Percentiles rank a stretch among this genome's conserved stretches.
phyloP scores from a whole-genome alignment of 2,329 filamentous ascomycete species.

The Tolypocladium pustulatum region DNA sequence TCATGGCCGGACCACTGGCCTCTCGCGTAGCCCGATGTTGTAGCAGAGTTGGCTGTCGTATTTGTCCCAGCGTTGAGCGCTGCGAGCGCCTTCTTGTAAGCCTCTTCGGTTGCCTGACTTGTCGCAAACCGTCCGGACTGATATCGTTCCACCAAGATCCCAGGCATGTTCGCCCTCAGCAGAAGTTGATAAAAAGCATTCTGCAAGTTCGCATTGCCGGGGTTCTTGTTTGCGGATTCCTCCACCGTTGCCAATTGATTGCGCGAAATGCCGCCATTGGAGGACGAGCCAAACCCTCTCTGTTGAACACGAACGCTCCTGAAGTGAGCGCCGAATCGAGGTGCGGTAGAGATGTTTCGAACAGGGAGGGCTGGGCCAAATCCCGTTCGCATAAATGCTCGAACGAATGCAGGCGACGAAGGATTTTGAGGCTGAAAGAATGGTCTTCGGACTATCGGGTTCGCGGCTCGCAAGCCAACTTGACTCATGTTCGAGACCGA shows the following conservation, averaged over 20 bases:
- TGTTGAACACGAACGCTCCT: slow-evolving; percentile 6
- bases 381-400: slow-evolving; percentile 13
- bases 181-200: slow-evolving; percentile 91
- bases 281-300: slow-evolving; percentile 30
- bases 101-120: slow-evolving; percentile 65
- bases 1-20: slow-evolving; percentile 20
- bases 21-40: slow-evolving; percentile 10
- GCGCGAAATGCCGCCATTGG: slow-evolving; percentile 38
- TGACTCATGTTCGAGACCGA: slow-evolving; percentile 14
- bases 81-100: slow-evolving; percentile 65
- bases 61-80: slow-evolving; percentile 19
- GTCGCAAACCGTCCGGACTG: slow-evolving; percentile 76
- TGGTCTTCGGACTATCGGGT: slow-evolving; percentile 15
- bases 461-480: slow-evolving; percentile 18
- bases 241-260: slow-evolving; percentile 75
- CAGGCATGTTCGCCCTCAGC: slow-evolving; percentile 83
- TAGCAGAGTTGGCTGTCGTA: slow-evolving; percentile 11
- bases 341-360: slow-evolving; percentile 8
- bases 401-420: slow-evolving; percentile 10
- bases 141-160: slow-evolving; percentile 85
- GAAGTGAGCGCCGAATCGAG: background rate
- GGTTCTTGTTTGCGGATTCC: slow-evolving; percentile 86
- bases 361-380: slow-evolving; percentile 9
- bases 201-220: slow-evolving; percentile 75
- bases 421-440: slow-evolving; percentile 12